phyloP scores from a whole-genome alignment of 148 eudicot genomes.

The Silene uniflora region DNA sequence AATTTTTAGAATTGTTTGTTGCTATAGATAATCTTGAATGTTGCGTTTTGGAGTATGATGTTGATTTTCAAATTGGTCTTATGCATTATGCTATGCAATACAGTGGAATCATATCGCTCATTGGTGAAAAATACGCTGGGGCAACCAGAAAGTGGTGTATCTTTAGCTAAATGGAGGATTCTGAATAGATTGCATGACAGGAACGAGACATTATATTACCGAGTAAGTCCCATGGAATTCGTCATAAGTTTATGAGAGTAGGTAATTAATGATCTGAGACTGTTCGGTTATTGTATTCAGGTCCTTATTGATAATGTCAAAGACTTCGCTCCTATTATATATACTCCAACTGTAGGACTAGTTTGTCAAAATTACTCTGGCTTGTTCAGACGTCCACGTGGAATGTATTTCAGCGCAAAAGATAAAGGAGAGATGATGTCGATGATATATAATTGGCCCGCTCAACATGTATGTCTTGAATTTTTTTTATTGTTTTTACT shows the following conservation, averaged over 20 bases:
- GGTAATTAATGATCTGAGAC: slow-evolving; percentile 23
- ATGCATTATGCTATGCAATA: slow-evolving; percentile 23
- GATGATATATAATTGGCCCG: slow-evolving; percentile 94
- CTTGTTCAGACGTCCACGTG: slow-evolving; percentile 97
- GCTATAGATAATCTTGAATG: not conserved
- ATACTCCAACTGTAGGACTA: slow-evolving; percentile 98
- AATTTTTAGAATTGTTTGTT: not conserved
- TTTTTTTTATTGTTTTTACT: not conserved
- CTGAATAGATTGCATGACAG: slow-evolving; percentile 93
- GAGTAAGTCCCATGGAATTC: slow-evolving; percentile 53
- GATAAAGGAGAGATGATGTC: slow-evolving; percentile 99
- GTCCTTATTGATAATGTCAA: slow-evolving; percentile 89
- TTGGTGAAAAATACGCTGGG: slow-evolving; percentile 80
- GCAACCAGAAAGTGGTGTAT: slow-evolving; percentile 49
- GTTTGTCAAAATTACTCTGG: slow-evolving; percentile 99
- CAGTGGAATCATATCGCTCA: slow-evolving; percentile 88
- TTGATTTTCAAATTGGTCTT: not conserved
- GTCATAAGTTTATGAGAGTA: slow-evolving; percentile 8
- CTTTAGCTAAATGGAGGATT: slow-evolving; percentile 95
- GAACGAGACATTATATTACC: slow-evolving; percentile 88
- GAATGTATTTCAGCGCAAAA: slow-evolving; percentile 98
- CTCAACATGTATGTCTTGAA: slow-evolving; percentile 53
- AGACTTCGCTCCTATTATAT: slow-evolving; percentile 92
- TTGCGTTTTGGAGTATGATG: not conserved
- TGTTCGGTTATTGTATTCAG: slow-evolving; percentile 43